Evolutionary conservation across 2,329 filamentous ascomycete genomes (phyloP), one percentile per base, ranked within the genome.

Genomic region (Sclerotinia sclerotiorum): DNA sequence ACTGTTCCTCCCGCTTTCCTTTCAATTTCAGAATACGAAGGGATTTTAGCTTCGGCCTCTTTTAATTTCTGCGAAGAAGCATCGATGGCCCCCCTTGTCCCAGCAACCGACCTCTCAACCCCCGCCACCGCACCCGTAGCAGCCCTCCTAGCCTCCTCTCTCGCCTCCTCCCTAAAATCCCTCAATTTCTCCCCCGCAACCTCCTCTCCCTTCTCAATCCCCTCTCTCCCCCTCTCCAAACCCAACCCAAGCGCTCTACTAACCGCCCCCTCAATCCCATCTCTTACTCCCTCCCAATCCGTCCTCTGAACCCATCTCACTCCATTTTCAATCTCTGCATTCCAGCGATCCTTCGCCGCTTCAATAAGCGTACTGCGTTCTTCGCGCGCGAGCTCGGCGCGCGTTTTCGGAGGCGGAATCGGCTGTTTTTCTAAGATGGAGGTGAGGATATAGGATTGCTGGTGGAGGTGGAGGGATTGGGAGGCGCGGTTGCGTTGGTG

Each of bases 301-400:
- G 85, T 87, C 46, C 80, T 83, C 79, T 93, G 87, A 68, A 87
- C 85, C 84, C 87, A 89, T 69, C 82, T 83, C 67, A 90, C 89
- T 64, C 89, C 84, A 70, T 83, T 82, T 77, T 90, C 85, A 48
- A 94, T 79, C 79, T 94, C 91, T 63, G 84, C 79, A 78, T 95
- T 94, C 91, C 91, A 94, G 70, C 86, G 83, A 75, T 91, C 89
- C 81, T 94, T 94, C 74, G 89, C 83, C 48, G 86, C 82, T 76
- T 93, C 90, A 66, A 88, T 77, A 62, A 91, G 80, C 60, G 83
- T 83, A 39, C 84, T 82, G 70, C 84, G 82, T 73, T 85, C 81
- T 64, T 84, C 79, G 49, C 82, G 81, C 58, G 83, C 82, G 51
- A 82, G 78, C 74, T 86, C 83, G 55, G 83, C 80, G 56, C 85